Base-by-base conservation (phyloP, 768 basidiomycete genomes). In the Rickenella mellea region DNA sequence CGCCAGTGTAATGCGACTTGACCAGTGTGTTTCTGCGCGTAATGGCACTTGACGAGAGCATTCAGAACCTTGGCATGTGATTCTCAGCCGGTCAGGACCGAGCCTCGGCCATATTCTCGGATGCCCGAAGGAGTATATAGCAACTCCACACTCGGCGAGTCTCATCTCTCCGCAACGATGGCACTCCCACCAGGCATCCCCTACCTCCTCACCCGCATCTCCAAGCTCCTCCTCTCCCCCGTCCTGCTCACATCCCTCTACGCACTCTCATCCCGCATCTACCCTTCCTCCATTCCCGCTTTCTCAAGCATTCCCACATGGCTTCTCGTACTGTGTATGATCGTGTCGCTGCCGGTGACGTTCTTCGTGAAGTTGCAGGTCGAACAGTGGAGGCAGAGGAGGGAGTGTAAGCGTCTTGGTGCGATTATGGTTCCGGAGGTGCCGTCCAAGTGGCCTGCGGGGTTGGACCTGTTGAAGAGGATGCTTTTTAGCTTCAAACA, bases 381-480 rank as follows among this genome's bases (percentile, higher is more conserved):
- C 12, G 15, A 6, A 36, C 24, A 17, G 12, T 12, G 19, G 3
- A 17, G 9, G 24, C 33, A 15, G 24, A 36, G 10, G 10, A 17
- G 33, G 19, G 33, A 36, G 24, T 19, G 19, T 2, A 17, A 15
- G 12, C 42, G 47, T 2, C 30, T 43, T 10, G 56, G 59, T 0
- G 62, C 62, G 17, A 49, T 57, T 26, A 11, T 48, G 26, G 39
- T 60, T 15, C 65, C 67, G 17, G 47, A 45, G 2, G 50, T 60
- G 28, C 47, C 40, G 15, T 65, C 67, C 11, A 45, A 47, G 30
- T 42, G 46, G 41, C 40, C 39, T 4, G 68, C 63, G n/a, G 62
- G 60, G 48, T 19, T 58, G 19, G 69, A 71, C 42, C 27, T 58
- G 10, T 28, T 70, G 10, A 14, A 48, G 3, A 15, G 43, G 11